Percentiles rank a stretch among this genome's conserved stretches.
Evolutionary conservation across 2,329 filamentous ascomycete species (phyloP).

Genomic region (Exophiala phaeomuriformis): DNA sequence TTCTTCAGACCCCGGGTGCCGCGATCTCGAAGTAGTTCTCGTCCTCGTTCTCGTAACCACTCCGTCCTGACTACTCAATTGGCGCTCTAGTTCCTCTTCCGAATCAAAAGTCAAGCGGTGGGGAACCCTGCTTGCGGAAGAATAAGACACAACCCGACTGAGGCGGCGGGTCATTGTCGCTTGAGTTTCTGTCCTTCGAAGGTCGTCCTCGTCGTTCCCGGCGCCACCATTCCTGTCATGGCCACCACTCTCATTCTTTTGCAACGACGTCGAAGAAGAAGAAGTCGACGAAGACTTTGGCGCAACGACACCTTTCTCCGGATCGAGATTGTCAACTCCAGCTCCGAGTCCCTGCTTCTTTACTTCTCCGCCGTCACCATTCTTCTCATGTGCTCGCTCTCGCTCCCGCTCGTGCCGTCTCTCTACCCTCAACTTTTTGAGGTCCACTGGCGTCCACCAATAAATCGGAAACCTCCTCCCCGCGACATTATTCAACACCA

Average conservation of each 20-base stretch:
- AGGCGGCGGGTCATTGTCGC: not conserved
- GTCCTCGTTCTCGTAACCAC: too few species aligned
- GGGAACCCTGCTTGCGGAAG: conserved; percentile 2
- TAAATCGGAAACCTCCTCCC: conserved; percentile 56
- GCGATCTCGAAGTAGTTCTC: too few species aligned
- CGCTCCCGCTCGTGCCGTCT: not conserved
- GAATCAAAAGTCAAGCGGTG: not conserved
- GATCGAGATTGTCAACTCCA: not conserved
- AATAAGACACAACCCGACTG: conserved; percentile 3
- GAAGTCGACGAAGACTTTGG: too few species aligned
- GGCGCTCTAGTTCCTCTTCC: not conserved
- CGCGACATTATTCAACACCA: conserved; percentile 63
- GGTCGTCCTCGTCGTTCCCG: not conserved
- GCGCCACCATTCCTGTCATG: too few species aligned
- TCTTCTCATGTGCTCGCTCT: not conserved
- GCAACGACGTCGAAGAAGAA: too few species aligned
- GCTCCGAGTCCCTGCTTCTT: not conserved
- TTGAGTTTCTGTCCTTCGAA: not conserved
- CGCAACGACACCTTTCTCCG: conserved; percentile 3
- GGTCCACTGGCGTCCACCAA: conserved; percentile 43
- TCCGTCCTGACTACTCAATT: not conserved
- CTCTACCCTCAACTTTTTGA: conserved; percentile 15
- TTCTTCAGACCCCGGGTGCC: too few species aligned
- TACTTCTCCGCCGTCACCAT: not conserved
- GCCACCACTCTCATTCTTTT: too few species aligned